Evolutionary conservation across 1,139 yeast genomes (phyloP), one percentile per base, ranked within the genome.

Genomic region (Yamadazyma buinensis): DNA sequence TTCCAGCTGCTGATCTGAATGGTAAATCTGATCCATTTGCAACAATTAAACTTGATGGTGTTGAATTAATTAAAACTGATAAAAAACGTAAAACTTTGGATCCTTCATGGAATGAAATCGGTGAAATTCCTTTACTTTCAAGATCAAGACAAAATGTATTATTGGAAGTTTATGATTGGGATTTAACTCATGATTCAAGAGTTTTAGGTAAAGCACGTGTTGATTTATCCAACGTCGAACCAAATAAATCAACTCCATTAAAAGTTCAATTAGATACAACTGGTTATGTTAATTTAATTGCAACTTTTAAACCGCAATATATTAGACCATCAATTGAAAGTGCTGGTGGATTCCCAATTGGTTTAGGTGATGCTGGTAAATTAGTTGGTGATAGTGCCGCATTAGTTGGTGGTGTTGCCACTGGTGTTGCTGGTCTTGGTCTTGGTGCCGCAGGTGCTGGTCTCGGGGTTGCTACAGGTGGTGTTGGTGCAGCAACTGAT

Each of bases 21-120:
- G 92, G 92, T 39, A 80, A 79, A 47, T 79, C 90, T 4, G 94
- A 84, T 62, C 92, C 94, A 38, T 75, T 67, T 49, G 72, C 71
- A 32, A 58, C 59, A 12, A 55, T 83, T 19, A 63, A 56, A 32
- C 53, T 80, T 24, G 80, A 82, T 51, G 83, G 78, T 8, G 52
- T 64, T 25, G 69, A 72, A 46, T 57, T 78, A 5, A 75, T 56
- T 61, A 77, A 72, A 49, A 76, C 88, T 2, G 75, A 77, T 38
- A 71, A 69, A 43, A 67, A 78, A 47, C 79, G 81, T 57, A 82
- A 77, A 57, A 79, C 84, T 0, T 63, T 84, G 46, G 66, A 74
- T 37, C 94, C 94, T 21, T 64, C 64, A 5, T 84, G 87, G 85
- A 79, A 82, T 51, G 90, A 82, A 48, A 52, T 61, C 3, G 61